Percentiles rank a stretch among this genome's conserved stretches.
phyloP scores from a whole-genome alignment of 192 early-diverging fungal species.

The Phycomyces blakesleeanus region DNA sequence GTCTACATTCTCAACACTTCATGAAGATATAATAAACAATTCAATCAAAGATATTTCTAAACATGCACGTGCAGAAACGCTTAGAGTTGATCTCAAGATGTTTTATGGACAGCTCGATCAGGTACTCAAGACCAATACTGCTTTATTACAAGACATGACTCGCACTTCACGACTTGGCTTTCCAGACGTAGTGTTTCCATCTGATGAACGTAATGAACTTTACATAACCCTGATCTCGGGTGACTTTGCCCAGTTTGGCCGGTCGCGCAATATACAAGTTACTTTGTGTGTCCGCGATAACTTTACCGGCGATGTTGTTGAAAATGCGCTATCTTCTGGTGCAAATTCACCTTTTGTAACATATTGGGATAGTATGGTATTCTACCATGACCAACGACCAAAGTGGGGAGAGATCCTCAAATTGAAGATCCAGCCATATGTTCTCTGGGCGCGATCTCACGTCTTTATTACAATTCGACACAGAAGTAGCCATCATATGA shows the following conservation, averaged over 20 bases:
- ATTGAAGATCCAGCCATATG: slow-evolving; percentile 47
- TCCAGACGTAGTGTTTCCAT: slow-evolving; percentile 54
- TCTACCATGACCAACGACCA: slow-evolving; percentile 56
- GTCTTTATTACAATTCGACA: slow-evolving; percentile 59
- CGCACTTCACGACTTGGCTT: slow-evolving; percentile 57
- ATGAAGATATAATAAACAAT: slow-evolving; percentile 53
- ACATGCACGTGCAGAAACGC: slow-evolving; percentile 38
- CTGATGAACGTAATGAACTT: slow-evolving; percentile 52
- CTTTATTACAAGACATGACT: slow-evolving; percentile 38
- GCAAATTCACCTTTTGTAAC: slow-evolving; percentile 26
- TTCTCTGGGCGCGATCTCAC: slow-evolving; percentile 55
- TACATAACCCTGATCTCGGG: slow-evolving; percentile 57
- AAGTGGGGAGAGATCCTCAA: slow-evolving; percentile 63
- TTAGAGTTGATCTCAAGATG: slow-evolving; percentile 43
- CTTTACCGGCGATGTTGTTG: slow-evolving; percentile 47
- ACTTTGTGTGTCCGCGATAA: slow-evolving; percentile 52
- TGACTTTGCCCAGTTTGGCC: slow-evolving; percentile 48
- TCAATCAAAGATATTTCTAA: slow-evolving; percentile 43
- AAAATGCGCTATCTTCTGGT: slow-evolving; percentile 50
- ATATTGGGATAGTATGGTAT: slow-evolving; percentile 56
- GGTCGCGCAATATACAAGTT: slow-evolving; percentile 58
- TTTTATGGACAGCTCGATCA: slow-evolving; percentile 39
- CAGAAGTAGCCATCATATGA: slow-evolving; percentile 18
- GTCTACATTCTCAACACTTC: slow-evolving; percentile 43
- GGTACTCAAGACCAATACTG: slow-evolving; percentile 40